A percentile compares a stretch with the other conserved stretches of the same genome.
These are phyloP conservation scores for Dittrichia graveolens DNA, from an alignment of 129 eudicot genomes.

Conservation along the genomic window DNA sequence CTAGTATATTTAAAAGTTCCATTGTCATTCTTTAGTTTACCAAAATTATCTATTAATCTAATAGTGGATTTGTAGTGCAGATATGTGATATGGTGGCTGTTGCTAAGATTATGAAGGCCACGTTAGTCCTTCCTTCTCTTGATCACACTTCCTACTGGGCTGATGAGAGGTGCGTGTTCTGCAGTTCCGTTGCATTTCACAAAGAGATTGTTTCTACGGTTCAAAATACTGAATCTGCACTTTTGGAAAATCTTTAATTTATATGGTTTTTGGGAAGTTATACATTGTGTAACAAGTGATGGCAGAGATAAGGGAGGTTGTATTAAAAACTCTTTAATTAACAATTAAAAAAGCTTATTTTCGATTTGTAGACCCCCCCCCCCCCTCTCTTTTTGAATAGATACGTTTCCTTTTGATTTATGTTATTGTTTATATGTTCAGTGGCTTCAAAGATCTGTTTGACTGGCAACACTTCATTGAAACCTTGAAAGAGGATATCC, in stretches of 20 bases:
- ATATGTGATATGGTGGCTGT: slow-evolving; percentile 99
- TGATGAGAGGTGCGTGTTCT: slow-evolving; percentile 72
- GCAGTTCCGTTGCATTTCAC: background rate
- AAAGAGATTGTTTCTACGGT: background rate
- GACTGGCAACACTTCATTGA: slow-evolving; percentile 95
- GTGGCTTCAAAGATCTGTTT: slow-evolving; percentile 97
- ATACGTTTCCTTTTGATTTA: background rate
- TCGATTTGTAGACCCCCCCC: background rate
- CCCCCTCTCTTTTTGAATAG: no score
- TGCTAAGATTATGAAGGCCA: slow-evolving; percentile 94
- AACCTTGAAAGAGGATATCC: slow-evolving; percentile 79
- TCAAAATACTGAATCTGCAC: no score
- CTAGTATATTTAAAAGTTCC: slow-evolving; percentile 8
- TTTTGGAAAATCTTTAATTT: background rate
- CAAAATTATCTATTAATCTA: slow-evolving; percentile 42
- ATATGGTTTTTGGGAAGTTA: background rate
- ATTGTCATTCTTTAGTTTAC: slow-evolving; percentile 8
- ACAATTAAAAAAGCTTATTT: no score
- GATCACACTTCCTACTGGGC: slow-evolving; percentile 99
- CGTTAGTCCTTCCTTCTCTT: slow-evolving; percentile 94
- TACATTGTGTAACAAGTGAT: background rate
- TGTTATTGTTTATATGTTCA: slow-evolving; percentile 37
- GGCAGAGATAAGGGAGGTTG: background rate
- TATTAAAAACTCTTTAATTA: background rate
- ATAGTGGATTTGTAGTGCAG: slow-evolving; percentile 81